Evolutionary conservation across 176 grass and related monocot genomes (phyloP).

Genomic region (Carex kokanica): DNA sequence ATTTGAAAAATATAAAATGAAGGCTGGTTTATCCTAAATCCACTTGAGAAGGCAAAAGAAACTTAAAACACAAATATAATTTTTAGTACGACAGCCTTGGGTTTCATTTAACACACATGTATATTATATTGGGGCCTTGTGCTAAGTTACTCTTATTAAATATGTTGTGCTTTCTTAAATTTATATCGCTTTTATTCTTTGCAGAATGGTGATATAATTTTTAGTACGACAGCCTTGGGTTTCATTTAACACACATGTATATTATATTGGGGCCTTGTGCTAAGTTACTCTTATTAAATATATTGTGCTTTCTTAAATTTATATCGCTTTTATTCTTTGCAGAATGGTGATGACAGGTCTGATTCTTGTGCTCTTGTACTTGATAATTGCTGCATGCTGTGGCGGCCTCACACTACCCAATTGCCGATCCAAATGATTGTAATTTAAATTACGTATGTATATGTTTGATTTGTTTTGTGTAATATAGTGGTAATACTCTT

Average conservation of each 20-base stretch:
- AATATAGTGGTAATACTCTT: background rate
- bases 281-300: no score
- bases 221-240: no score
- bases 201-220: no score
- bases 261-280: no score
- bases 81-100: background rate
- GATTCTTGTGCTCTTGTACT: slow-evolving; percentile 76
- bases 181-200: background rate
- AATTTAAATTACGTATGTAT: background rate
- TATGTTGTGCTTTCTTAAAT: background rate
- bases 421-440: slow-evolving; percentile 49
- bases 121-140: background rate
- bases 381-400: slow-evolving; percentile 85
- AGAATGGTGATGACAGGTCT: slow-evolving; percentile 55
- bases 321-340: no score
- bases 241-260: no score
- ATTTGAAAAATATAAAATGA: slow-evolving; percentile 1
- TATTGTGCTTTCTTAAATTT: no score
- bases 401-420: slow-evolving; percentile 72
- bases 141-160: background rate
- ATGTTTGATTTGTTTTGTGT: slow-evolving; percentile 21
- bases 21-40: background rate
- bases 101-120: background rate
- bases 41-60: background rate
- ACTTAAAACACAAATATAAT: background rate